Evolutionary conservation across 805 yeast species (phyloP).

Genomic region (Zygoascus tannicola): DNA sequence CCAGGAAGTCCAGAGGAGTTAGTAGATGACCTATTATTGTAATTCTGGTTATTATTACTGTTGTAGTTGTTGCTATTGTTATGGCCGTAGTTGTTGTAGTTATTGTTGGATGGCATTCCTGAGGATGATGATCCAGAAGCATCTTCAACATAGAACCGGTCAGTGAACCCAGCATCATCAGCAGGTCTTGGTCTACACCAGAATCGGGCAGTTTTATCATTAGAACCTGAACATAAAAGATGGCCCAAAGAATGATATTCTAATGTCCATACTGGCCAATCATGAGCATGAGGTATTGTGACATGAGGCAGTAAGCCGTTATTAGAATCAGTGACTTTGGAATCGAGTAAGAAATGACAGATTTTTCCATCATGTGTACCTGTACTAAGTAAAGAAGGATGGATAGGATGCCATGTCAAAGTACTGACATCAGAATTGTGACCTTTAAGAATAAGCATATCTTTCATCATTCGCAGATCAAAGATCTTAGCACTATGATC

Average conservation of each 20-base stretch:
- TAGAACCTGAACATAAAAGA: conserved; percentile 81
- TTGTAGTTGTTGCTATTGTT: too few species aligned
- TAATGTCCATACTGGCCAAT: conserved; percentile 79
- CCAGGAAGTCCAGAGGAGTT: too few species aligned
- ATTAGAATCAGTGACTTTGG: conserved; percentile 23
- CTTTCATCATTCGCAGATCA: conserved; percentile 80
- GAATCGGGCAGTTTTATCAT: conserved; percentile 84
- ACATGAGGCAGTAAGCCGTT: conserved; percentile 28
- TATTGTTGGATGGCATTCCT: too few species aligned
- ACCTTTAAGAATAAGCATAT: conserved; percentile 61
- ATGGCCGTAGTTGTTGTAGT: too few species aligned
- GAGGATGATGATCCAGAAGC: conserved; percentile 1
- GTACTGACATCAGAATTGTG: conserved; percentile 78
- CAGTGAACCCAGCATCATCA: conserved; percentile 74
- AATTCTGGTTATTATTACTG: too few species aligned
- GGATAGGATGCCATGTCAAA: conserved; percentile 88
- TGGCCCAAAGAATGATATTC: conserved; percentile 96
- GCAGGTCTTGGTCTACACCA: conserved; percentile 93
- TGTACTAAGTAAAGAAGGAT: conserved; percentile 65
- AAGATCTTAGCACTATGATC: conserved; percentile 83
- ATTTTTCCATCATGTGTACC: conserved; percentile 89
- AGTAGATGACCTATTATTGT: too few species aligned
- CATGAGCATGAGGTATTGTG: conserved; percentile 83
- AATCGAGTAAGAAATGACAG: conserved; percentile 61
- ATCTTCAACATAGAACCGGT: conserved; percentile 50